These are phyloP conservation scores for Lactifluus volemus DNA, from an alignment of 768 basidiomycete species.

Conservation along the genomic window DNA sequence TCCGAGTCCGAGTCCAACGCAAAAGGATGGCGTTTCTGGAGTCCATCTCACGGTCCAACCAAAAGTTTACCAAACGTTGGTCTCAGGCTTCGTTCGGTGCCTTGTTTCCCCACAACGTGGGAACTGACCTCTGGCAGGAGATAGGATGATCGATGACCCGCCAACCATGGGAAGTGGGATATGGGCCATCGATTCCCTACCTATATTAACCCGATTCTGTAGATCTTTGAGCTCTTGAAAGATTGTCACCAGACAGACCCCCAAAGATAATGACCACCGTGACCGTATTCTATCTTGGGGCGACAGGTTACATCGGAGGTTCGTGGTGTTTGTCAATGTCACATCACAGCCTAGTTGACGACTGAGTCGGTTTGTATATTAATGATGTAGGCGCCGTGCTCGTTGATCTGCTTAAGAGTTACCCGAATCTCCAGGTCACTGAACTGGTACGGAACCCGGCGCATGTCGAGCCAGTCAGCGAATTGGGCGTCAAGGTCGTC, in stretches of 20 bases:
- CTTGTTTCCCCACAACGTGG: background rate
- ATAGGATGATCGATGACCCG: background rate
- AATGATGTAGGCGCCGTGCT: background rate
- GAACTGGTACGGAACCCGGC: slow-evolving; percentile 10
- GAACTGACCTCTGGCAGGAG: background rate
- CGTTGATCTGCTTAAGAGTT: background rate
- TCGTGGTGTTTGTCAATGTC: background rate
- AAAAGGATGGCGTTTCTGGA: no score
- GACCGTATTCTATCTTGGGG: slow-evolving; percentile 14
- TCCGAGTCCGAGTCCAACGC: no score
- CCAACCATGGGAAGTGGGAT: background rate
- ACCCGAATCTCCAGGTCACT: background rate
- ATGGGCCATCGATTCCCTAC: background rate
- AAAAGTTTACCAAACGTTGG: no score
- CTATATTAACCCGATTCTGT: no score
- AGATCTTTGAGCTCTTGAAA: background rate
- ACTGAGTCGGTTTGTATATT: no score
- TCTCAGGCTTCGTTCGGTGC: background rate
- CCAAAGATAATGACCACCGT: background rate
- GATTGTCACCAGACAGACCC: background rate
- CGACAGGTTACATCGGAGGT: slow-evolving; percentile 14
- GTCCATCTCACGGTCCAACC: no score
- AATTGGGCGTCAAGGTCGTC: background rate
- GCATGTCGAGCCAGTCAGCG: background rate
- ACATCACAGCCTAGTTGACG: background rate